Percentiles rank a stretch among this genome's conserved stretches.
Conservation (phyloP, 2,329 filamentous ascomycete species). For the Aspergillus sp. region DNA sequence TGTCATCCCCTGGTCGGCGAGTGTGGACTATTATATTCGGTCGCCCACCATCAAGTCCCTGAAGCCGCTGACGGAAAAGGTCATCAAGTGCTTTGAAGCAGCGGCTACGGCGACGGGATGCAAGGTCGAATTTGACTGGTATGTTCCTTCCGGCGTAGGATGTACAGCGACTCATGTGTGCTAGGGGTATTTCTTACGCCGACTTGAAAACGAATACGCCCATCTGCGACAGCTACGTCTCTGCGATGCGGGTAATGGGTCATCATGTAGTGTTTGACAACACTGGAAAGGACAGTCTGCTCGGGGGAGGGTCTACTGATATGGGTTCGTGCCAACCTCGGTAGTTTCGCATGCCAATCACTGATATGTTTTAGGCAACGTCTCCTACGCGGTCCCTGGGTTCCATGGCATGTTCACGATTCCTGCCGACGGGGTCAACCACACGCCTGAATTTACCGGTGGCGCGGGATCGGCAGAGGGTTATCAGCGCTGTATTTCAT, state of each 20-base stretch:
- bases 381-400: conserved; percentile 46
- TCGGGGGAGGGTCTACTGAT: conserved; percentile 28
- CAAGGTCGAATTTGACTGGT: conserved; percentile 28
- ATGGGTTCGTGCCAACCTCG: conserved; percentile 20
- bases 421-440: conserved; percentile 48
- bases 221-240: conserved; percentile 30
- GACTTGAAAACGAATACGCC: conserved; percentile 30
- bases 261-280: conserved; percentile 23
- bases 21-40: conserved; percentile 46
- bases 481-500: conserved; percentile 42
- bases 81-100: conserved; percentile 32
- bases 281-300: conserved; percentile 12
- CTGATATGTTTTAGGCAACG: conserved; percentile 28
- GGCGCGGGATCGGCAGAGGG: conserved; percentile 51
- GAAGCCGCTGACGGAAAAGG: conserved; percentile 23
- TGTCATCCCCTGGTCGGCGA: conserved; percentile 53
- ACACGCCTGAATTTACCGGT: conserved; percentile 53
- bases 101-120: conserved; percentile 33
- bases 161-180: not conserved
- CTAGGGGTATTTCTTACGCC: conserved; percentile 28
- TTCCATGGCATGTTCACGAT: conserved; percentile 43
- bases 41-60: conserved; percentile 41
- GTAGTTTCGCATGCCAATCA: not conserved
- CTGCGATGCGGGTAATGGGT: conserved; percentile 29
- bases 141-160: not conserved